Percentiles rank a stretch among this genome's conserved stretches.
Evolutionary conservation across 1,284 basidiomycete species (phyloP).

Genomic region (Tranzscheliella williamsii): DNA sequence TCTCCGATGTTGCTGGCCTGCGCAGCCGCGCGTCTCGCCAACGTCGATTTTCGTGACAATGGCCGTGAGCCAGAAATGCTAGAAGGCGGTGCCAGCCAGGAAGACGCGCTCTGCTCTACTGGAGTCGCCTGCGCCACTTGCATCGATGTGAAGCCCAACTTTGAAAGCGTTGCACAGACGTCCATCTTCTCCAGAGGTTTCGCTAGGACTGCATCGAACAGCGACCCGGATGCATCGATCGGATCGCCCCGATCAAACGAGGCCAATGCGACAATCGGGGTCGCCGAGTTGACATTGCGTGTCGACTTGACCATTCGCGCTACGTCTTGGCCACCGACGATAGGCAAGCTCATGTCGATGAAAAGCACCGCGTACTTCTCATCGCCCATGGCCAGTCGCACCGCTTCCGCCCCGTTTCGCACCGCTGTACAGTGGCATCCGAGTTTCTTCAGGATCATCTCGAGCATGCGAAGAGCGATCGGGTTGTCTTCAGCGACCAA

Average conservation of each 20-base stretch:
- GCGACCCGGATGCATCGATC: slow-evolving; percentile 59
- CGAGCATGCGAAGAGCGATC: slow-evolving; percentile 68
- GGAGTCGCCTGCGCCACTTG: slow-evolving; percentile 5
- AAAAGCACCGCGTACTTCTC: slow-evolving; percentile 74
- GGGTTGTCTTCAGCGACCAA: slow-evolving; percentile 96
- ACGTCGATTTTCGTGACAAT: slow-evolving; percentile 30
- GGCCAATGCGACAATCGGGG: slow-evolving; percentile 83
- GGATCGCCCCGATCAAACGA: slow-evolving; percentile 55
- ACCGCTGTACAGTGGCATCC: slow-evolving; percentile 93
- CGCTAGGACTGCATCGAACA: slow-evolving; percentile 62
- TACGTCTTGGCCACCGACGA: slow-evolving; percentile 88
- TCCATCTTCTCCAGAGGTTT: slow-evolving; percentile 52
- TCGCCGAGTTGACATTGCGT: slow-evolving; percentile 83
- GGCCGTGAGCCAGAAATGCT: slow-evolving; percentile 17
- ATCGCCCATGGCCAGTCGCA: slow-evolving; percentile 95
- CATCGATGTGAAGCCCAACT: slow-evolving; percentile 41
- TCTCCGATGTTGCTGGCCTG: slow-evolving; percentile 2
- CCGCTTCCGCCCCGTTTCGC: slow-evolving; percentile 91
- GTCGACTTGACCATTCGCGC: slow-evolving; percentile 91
- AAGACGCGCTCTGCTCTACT: not conserved
- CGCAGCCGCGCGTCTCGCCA: slow-evolving; percentile 15
- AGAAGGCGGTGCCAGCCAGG: not conserved
- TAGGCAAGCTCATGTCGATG: slow-evolving; percentile 87
- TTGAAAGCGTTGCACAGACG: slow-evolving; percentile 37
- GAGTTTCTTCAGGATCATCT: slow-evolving; percentile 84